Base-by-base conservation (phyloP, 306 rosid species). In the Erythrophleum fordii region DNA sequence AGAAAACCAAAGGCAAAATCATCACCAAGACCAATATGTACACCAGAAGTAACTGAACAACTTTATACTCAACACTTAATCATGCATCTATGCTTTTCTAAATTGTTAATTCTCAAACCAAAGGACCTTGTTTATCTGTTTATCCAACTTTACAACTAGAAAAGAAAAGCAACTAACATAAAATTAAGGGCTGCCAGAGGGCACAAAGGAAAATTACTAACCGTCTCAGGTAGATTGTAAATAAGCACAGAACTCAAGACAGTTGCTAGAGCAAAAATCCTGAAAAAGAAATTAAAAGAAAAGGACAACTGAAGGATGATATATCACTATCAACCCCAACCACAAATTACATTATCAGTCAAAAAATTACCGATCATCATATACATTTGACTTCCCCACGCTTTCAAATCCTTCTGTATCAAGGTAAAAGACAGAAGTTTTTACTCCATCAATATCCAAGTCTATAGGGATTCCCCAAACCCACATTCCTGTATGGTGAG, bases 341-440 rank as follows among this genome's bases (percentile, higher is more conserved):
- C 69, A 69, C 79, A 31, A 78, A 53, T 51, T 61, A 73, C 64
- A 56, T 23, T 64, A 77, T 73, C 78, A 83, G 51, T 39, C 48
- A 65, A 75, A 55, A 81, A 88, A n/a, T 88, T 92, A 94, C 98
- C 98, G 85, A 83, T 94, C 98, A 77, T 94, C 98, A 86, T 94
- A 94, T 67, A 94, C 97, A 73, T 88, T 94, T 78, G 98, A 94
- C 87, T 92, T 94, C 79, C 98, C 98, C 41, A 94, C 34, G 75
- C 98, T 94, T 86, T 94, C 98, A 80, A 94, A 94, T 83, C 98
- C 97, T 89, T 94, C 97, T 0, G 98, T 94, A 77, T 94, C 97
- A 65, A 94, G 97, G 87, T 83, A 94, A 75, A 94, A 81, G 70
- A 94, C 94, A 39, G 97, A 94, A 82, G 97, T 94, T 86, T 73